Evolutionary conservation across 2,329 filamentous ascomycete species (phyloP), one percentile per base, ranked within the genome.

Genomic region (Whalleya microplaca): DNA sequence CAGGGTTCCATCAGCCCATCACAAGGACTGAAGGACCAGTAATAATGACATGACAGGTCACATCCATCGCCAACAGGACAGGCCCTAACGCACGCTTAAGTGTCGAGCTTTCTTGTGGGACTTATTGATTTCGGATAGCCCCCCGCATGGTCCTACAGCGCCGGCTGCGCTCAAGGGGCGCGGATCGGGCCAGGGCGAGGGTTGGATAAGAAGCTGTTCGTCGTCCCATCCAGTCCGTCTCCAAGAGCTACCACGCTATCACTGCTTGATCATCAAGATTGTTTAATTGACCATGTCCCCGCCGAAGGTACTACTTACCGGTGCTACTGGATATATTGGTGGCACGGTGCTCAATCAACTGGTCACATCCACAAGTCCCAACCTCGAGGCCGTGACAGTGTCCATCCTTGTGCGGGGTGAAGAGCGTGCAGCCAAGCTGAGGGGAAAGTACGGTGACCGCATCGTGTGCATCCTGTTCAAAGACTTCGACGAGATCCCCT

Each of bases 301-400:
- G 32, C 32, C 32, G 32, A 37, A 64, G 44, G 61, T 68, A 21
- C 59, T 67, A 16, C 60, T 69, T 14, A 66, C 63, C 1, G 67
- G 67, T 3, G 65, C 62, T 16, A 64, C 63, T 12, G 67, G 67
- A 6, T 69, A 60, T 44, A 64, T 69, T 27, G 67, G 67, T 10
- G 59, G 63, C 16, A 64, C 64, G 10, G 51, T 68, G 12, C 21
- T 68, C 10, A 53, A 48, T 3, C 51, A 63, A 18, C 52, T 67
- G 16, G 45, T 67, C 4, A 46, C 47, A 21, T 68, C 66, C 1
- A 20, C 57, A 1, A 55, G 46, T 12, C 50, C 63, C 3, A 52
- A 29, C 4, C 29, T 65, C 12, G 56, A 21, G 10, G 19, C 32
- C 3, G 21, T 49, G 2, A 55, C 56, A 20, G 64, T 69, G n/a